Conservation (phyloP, 768 basidiomycete genomes). For the Pleurotus giganteus region DNA sequence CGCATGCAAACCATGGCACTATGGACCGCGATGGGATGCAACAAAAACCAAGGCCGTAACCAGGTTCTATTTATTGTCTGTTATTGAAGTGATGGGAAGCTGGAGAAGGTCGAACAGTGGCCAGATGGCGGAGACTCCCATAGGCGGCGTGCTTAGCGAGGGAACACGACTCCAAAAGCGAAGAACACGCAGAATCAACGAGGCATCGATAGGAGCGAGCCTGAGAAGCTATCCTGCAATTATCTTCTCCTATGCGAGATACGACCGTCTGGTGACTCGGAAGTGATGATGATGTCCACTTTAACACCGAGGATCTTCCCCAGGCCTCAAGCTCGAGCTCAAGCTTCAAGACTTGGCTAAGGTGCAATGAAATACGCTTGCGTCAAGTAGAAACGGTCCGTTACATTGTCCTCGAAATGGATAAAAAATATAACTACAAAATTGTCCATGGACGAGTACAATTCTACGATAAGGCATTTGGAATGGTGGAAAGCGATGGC, state of each 20-base stretch:
- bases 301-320: slow-evolving; percentile 1
- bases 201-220: slow-evolving; percentile 20
- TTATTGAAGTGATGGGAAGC: slow-evolving; percentile 2
- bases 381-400: too few relatives aligned
- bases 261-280: too few relatives aligned
- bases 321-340: neutral
- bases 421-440: neutral
- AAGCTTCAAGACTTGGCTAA: neutral
- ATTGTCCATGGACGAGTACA: too few relatives aligned
- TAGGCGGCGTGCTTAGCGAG: neutral
- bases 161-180: slow-evolving; percentile 10
- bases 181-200: slow-evolving; percentile 30
- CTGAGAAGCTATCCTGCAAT: slow-evolving; percentile 4
- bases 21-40: neutral
- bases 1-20: neutral
- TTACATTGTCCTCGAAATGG: too few relatives aligned
- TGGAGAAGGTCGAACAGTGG: neutral
- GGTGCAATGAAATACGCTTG: too few relatives aligned
- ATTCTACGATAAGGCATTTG: too few relatives aligned
- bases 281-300: too few relatives aligned
- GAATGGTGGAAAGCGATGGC: too few relatives aligned
- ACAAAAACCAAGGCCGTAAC: neutral
- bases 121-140: neutral
- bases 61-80: slow-evolving; percentile 1
- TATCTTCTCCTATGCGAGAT: too few relatives aligned